Evolutionary conservation across 2,329 filamentous ascomycete species (phyloP), one percentile per base, ranked within the genome.

Genomic region (Pseudocercospora fuligena): DNA sequence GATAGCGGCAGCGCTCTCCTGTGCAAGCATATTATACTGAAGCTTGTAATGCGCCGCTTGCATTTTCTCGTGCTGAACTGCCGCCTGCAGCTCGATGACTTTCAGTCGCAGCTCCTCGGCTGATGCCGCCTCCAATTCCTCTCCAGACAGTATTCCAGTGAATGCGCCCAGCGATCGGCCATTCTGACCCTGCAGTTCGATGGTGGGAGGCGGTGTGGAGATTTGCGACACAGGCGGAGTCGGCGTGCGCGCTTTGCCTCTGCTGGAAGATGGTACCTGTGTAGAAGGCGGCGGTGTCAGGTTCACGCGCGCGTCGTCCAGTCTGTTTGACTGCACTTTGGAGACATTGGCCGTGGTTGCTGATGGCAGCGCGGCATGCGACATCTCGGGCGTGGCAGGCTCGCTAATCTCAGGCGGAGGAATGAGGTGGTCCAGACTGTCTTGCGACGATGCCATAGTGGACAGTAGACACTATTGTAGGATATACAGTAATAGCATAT

Each of bases 41-140:
- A 98, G 83, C 80, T 95, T 96, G 82, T 95, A 91, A 78, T 97
- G 94, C 33, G 94, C 92, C 16, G 91, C 90, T 66, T 94, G 91
- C 83, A 93, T 94, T 75, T 95, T 92, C 64, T 88, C 85, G 71
- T 91, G 88, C 69, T 86, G 83, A n/a, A 88, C 78, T 16, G 85
- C 82, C 11, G 80, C 78, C 27, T 86, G 81, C 12, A 90, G 80
- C 51, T 80, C 78, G 14, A 82, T 80, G 36, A 87, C 82, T 73
- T 88, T 87, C 53, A 76, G 77, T 25, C 86, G 84, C 58, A 89
- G 79, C 69, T 86, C 82, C 2, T 84, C 79, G 16, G 83, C 77
- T 19, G 82, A 80, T 12, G 86, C 86, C 70, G 78, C 78, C 61
- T 82, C 82, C 69, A 89, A 82, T 58, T 88, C 83, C 27, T 85